A percentile compares a stretch with the other conserved stretches of the same genome.
Conservation (phyloP, 2,329 filamentous ascomycete species). For the Colletotrichum echinochloae region DNA sequence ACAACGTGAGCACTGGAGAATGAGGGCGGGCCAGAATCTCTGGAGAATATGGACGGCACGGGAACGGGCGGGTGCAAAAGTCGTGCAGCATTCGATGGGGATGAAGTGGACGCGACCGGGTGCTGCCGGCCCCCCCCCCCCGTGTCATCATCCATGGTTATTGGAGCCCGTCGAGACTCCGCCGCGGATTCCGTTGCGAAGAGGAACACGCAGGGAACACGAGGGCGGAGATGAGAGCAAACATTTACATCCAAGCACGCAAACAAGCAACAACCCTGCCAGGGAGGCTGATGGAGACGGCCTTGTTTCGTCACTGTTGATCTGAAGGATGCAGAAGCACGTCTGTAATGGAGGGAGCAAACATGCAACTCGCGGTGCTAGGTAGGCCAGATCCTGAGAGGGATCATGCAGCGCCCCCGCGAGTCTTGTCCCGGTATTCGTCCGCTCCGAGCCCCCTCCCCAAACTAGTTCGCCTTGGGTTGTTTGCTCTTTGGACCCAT, state of each 20-base stretch:
- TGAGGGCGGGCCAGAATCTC: background rate
- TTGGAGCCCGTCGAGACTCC: background rate
- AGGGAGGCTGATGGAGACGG: background rate
- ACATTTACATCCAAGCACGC: background rate
- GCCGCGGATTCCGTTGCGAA: background rate
- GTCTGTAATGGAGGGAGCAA: background rate
- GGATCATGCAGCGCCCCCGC: too few relatives aligned
- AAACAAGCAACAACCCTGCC: background rate
- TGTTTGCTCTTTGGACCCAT: too few relatives aligned
- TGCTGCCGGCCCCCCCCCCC: background rate
- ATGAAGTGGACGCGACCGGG: background rate
- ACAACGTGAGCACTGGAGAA: background rate
- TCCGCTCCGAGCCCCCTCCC: background rate
- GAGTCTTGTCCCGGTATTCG: background rate
- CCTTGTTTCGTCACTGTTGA: background rate
- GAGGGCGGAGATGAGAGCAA: background rate
- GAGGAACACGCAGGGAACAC: background rate
- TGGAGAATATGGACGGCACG: background rate
- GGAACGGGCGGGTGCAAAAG: background rate
- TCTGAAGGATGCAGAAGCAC: background rate
- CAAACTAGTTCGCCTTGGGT: too few relatives aligned
- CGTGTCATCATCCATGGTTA: background rate
- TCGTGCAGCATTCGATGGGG: background rate
- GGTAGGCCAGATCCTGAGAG: background rate
- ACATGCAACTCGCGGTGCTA: background rate